These are phyloP conservation scores for Bretziella fagacearum DNA, from an alignment of 2,329 filamentous ascomycete species.

Conservation along the genomic window DNA sequence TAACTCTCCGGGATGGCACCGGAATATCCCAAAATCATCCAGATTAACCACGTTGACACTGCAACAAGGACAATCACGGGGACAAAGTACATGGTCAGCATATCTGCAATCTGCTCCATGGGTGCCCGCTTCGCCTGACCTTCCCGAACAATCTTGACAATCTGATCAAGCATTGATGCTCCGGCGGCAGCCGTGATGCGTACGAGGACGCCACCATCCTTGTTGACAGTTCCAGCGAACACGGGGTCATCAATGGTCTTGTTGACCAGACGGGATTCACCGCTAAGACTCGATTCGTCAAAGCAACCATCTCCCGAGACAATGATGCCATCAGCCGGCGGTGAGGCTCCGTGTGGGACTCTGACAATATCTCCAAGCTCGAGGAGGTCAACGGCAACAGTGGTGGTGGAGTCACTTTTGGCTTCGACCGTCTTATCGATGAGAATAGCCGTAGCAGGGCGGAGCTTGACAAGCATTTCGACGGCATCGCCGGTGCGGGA, in stretches of 20 bases:
- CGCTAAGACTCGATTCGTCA: conserved; percentile 81
- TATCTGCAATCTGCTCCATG: conserved; percentile 57
- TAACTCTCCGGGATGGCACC: conserved; percentile 40
- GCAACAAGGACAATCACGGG: conserved; percentile 54
- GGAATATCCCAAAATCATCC: conserved; percentile 47
- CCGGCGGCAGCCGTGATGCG: conserved; percentile 48
- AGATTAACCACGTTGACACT: conserved; percentile 53
- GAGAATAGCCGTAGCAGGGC: conserved; percentile 60
- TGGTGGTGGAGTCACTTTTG: conserved; percentile 22
- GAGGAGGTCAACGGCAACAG: conserved; percentile 47
- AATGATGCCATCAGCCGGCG: conserved; percentile 64
- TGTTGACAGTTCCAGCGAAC: conserved; percentile 60
- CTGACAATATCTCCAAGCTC: conserved; percentile 59
- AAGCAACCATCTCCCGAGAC: conserved; percentile 49
- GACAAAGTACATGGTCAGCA: conserved; percentile 60
- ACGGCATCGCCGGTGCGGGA: conserved; percentile 79
- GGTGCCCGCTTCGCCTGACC: conserved; percentile 61
- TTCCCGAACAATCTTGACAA: conserved; percentile 59
- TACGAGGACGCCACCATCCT: conserved; percentile 43
- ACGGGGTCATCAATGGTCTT: conserved; percentile 48
- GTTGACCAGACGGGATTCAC: conserved; percentile 51
- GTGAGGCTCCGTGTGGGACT: conserved; percentile 63
- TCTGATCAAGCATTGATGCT: conserved; percentile 62
- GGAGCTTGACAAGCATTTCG: conserved; percentile 57
- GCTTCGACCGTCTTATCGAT: conserved; percentile 26